These are phyloP conservation scores for Alternaria angustiovoidea DNA, from an alignment of 2,329 filamentous ascomycete species.

Conservation along the genomic window DNA sequence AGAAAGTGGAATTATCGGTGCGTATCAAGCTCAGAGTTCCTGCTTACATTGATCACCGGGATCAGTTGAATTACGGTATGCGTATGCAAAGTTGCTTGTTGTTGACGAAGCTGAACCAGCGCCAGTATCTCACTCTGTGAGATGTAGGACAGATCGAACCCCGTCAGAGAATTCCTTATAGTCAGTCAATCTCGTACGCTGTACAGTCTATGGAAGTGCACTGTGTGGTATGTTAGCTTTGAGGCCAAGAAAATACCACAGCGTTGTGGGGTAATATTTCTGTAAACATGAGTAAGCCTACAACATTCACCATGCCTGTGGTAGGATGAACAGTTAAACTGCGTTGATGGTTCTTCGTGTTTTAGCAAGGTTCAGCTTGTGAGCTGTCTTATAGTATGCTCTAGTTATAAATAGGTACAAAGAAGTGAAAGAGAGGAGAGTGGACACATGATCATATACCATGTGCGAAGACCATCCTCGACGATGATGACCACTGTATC, in stretches of 20 bases:
- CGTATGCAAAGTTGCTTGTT: background rate
- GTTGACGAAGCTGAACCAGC: background rate
- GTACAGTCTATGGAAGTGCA: background rate
- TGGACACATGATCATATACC: background rate
- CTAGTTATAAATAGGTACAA: background rate
- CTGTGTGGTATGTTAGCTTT: background rate
- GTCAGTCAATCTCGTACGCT: background rate
- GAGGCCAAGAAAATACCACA: background rate
- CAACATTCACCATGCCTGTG: background rate
- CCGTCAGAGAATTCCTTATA: background rate
- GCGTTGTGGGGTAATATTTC: background rate
- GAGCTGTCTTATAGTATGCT: background rate
- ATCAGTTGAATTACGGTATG: background rate
- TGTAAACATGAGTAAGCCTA: background rate
- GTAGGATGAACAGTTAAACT: background rate
- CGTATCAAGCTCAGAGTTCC: background rate
- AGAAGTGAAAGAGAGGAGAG: background rate
- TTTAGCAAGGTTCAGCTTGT: background rate
- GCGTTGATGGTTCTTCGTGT: background rate
- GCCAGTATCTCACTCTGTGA: background rate
- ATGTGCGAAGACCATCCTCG: background rate
- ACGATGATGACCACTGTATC: background rate
- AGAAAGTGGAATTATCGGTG: background rate
- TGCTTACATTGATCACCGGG: background rate
- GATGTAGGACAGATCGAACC: background rate